Conservation (phyloP, 1,284 basidiomycete genomes). For the Moniliophthora roreri region DNA sequence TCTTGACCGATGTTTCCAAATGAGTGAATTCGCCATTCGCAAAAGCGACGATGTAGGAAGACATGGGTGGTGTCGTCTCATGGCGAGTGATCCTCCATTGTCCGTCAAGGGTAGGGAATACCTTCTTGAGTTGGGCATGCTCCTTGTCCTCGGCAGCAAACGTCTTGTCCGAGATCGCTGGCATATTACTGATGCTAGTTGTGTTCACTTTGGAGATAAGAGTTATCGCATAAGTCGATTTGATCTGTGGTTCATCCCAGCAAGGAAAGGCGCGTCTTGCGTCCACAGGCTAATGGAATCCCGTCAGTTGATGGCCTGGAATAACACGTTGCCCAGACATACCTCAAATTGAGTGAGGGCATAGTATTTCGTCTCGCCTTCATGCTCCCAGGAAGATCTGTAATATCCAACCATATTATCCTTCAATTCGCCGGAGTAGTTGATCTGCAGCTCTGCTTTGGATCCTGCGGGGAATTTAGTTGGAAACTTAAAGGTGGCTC, state of each 20-base stretch:
- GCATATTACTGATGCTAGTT: constrained; percentile 88
- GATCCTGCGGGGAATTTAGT: constrained; percentile 59
- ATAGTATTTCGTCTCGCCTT: constrained; percentile 66
- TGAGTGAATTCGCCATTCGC: constrained; percentile 84
- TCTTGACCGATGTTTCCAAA: constrained; percentile 76
- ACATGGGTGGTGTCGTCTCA: constrained; percentile 79
- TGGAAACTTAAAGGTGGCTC: constrained; percentile 59
- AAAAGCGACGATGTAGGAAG: constrained; percentile 89
- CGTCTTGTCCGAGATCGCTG: constrained; percentile 56
- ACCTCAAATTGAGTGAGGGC: constrained; percentile 84
- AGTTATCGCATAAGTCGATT: constrained; percentile 83
- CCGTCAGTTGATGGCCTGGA: constrained; percentile 22
- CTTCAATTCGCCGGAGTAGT: constrained; percentile 65
- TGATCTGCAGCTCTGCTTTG: constrained; percentile 61
- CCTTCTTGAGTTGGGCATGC: constrained; percentile 32
- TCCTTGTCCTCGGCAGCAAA: constrained; percentile 32
- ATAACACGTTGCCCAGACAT: constrained; percentile 11
- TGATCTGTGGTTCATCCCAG: constrained; percentile 94
- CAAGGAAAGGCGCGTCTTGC: constrained; percentile 83
- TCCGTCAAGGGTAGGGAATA: constrained; percentile 40
- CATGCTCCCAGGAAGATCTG: constrained; percentile 53
- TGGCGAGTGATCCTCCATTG: constrained; percentile 85
- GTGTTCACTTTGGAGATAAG: constrained; percentile 83
- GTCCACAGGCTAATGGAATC: constrained; percentile 72
- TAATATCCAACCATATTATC: constrained; percentile 77